phyloP scores from a whole-genome alignment of 73 alveolate genomes.

The Urostyla sp. region DNA sequence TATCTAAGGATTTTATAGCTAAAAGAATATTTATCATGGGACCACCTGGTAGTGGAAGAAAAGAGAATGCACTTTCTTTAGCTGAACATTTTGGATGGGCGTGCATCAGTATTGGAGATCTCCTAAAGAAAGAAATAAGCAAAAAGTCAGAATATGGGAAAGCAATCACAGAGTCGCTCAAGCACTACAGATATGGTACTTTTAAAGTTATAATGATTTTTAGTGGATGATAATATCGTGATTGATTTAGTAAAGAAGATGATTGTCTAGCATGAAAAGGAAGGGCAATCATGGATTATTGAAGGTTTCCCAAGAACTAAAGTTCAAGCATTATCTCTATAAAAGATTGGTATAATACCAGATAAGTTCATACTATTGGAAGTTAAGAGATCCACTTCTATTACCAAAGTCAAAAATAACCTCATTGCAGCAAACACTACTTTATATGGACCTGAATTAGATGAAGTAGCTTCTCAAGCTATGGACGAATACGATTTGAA shows the following conservation, averaged over 20 bases:
- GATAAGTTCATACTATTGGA: conserved; percentile 88
- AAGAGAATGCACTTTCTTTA: conserved; percentile 80
- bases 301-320: conserved; percentile 98
- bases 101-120: conserved; percentile 83
- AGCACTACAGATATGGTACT: conserved; percentile 69
- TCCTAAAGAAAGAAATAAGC: conserved; percentile 85
- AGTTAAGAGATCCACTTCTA: conserved; percentile 28
- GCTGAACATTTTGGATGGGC: conserved; percentile 80
- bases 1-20: conserved; percentile 39
- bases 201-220: not conserved
- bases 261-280: conserved; percentile 84
- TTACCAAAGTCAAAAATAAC: conserved; percentile 51
- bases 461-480: conserved; percentile 68
- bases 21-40: conserved; percentile 93
- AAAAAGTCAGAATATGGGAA: conserved; percentile 77
- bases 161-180: conserved; percentile 61
- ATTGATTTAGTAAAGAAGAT: conserved; percentile 82
- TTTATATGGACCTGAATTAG: conserved; percentile 65
- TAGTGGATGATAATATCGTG: conserved; percentile 91
- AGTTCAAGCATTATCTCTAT: conserved; percentile 93
- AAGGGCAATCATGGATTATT: conserved; percentile 83
- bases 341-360: conserved; percentile 94
- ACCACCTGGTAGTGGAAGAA: conserved; percentile 91
- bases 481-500: conserved; percentile 76
- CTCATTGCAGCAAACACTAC: conserved; percentile 46